Percentiles rank a stretch among this genome's conserved stretches.
phyloP scores from a whole-genome alignment of 495 filamentous ascomycete species.

The Daldinia decipiens region DNA sequence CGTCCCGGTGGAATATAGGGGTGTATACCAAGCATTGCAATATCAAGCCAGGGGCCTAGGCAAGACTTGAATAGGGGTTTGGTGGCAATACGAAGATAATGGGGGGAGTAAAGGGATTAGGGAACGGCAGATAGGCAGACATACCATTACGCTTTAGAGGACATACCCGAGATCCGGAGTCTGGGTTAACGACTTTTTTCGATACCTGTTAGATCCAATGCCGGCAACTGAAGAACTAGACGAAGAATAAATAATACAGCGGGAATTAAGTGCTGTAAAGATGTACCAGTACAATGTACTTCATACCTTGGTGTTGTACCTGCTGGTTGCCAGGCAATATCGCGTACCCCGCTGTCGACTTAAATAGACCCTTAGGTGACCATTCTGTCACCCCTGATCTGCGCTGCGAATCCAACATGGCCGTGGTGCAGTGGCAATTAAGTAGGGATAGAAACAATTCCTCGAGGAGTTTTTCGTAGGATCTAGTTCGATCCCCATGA shows the following conservation, averaged over 20 bases:
- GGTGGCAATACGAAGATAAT: background rate
- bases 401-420: background rate
- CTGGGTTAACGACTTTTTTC: background rate
- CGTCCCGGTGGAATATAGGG: too few species aligned
- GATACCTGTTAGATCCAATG: background rate
- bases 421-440: background rate
- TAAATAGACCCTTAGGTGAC: background rate
- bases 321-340: background rate
- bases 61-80: background rate
- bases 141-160: too few species aligned
- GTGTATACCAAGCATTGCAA: background rate
- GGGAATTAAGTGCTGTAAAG: too few species aligned
- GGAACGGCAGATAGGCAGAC: too few species aligned
- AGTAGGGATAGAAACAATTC: background rate
- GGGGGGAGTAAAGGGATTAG: background rate
- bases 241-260: background rate
- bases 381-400: background rate
- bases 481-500: background rate
- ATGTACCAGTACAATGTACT: background rate
- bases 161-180: background rate
- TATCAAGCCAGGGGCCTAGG: background rate
- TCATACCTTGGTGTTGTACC: background rate
- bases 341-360: slow-evolving; percentile 2
- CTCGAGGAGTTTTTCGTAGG: background rate
- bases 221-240: background rate